Evolutionary conservation across 805 yeast species (phyloP).

Genomic region (Spathaspora girioi): DNA sequence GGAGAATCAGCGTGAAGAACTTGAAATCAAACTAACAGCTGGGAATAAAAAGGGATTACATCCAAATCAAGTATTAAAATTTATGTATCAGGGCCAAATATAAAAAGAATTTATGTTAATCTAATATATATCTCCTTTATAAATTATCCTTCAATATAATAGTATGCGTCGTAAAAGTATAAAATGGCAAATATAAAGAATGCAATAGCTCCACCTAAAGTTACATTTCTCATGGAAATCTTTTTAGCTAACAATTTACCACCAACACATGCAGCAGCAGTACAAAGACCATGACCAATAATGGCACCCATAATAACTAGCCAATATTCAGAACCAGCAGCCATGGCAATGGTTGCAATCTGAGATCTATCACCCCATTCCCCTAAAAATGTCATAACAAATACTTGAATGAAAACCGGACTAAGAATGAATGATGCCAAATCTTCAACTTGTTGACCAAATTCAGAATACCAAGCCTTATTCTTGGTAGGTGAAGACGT

Average conservation of each 20-base stretch:
- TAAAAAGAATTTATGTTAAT: neutral
- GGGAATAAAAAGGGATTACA: conserved; percentile 24
- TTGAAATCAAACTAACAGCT: conserved; percentile 21
- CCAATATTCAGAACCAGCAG: conserved; percentile 94
- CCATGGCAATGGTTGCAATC: conserved; percentile 97
- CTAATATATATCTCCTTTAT: neutral
- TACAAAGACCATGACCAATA: conserved; percentile 84
- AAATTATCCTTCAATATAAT: conserved; percentile 14
- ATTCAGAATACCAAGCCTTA: conserved; percentile 23
- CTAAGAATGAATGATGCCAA: conserved; percentile 66
- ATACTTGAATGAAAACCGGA: conserved; percentile 92
- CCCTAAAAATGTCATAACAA: conserved; percentile 92
- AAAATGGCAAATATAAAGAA: conserved; percentile 79
- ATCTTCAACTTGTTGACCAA: conserved; percentile 44
- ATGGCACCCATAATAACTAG: conserved; percentile 84
- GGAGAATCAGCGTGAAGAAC: conserved; percentile 21
- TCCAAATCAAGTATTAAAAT: conserved; percentile 35
- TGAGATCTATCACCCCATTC: conserved; percentile 99
- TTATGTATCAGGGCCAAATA: conserved; percentile 35
- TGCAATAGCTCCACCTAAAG: conserved; percentile 86
- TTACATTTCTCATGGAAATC: conserved; percentile 87
- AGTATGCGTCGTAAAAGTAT: conserved; percentile 69
- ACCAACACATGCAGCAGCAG: conserved; percentile 87
- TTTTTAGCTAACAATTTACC: conserved; percentile 87
- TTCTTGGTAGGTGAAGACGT: conserved; percentile 11